Evolutionary conservation across 2,329 filamentous ascomycete genomes (phyloP).

Genomic region (Cytospora paraplurivora): DNA sequence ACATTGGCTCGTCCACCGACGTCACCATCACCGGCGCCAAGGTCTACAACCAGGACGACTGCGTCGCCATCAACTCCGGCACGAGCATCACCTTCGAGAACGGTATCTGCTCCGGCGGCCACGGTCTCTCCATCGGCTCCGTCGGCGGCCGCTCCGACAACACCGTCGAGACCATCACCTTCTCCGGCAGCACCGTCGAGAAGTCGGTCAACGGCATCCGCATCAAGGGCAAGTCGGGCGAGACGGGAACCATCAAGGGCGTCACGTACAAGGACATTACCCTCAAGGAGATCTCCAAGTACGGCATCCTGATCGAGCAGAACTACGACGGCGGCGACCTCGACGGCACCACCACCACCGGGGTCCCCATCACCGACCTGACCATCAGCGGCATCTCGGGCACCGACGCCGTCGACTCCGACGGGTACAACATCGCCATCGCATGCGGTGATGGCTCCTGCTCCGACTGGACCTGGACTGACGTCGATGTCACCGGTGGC

Average conservation of each 20-base stretch:
- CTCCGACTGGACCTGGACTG: conserved; percentile 26
- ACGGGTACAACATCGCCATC: conserved; percentile 21
- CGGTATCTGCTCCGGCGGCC: conserved; percentile 50
- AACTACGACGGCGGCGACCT: conserved; percentile 27
- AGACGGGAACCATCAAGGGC: conserved; percentile 10
- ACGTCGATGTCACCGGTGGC: conserved; percentile 20
- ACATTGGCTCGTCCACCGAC: conserved; percentile 48
- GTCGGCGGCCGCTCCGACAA: conserved; percentile 58
- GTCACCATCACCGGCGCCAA: conserved; percentile 54
- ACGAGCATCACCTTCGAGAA: conserved; percentile 43
- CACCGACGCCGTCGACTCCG: conserved; percentile 12
- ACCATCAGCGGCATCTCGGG: conserved; percentile 22
- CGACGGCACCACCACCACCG: conserved; percentile 20
- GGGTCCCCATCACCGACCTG: conserved; percentile 25
- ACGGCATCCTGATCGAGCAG: conserved; percentile 28
- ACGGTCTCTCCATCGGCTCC: conserved; percentile 59
- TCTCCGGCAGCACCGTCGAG: conserved; percentile 48
- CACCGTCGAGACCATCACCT: conserved; percentile 52
- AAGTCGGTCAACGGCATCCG: conserved; percentile 53
- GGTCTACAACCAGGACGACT: conserved; percentile 62
- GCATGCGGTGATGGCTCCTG: conserved; percentile 23
- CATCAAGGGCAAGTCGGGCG: conserved; percentile 21
- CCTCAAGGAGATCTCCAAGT: conserved; percentile 21
- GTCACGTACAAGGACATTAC: conserved; percentile 21
- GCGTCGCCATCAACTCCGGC: conserved; percentile 59